Evolutionary conservation across 2,329 filamentous ascomycete species (phyloP), one percentile per base, ranked within the genome.

Genomic region (Pleurostoma richardsiae): DNA sequence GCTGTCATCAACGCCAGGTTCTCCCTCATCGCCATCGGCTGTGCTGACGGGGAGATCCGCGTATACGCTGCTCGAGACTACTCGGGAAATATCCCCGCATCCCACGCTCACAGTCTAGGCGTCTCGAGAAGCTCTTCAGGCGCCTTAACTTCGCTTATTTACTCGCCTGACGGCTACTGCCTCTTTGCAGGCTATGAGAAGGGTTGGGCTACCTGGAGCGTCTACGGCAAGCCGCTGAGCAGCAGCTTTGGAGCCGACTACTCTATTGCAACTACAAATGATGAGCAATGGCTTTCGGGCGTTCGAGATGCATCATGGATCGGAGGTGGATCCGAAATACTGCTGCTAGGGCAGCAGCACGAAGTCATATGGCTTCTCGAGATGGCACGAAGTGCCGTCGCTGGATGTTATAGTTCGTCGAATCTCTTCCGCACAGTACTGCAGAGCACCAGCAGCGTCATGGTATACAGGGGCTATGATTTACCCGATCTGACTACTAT

Each of bases 11-110:
- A 99, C 66, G 92, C 94, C 5, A 80, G 92, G 6, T 99, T 99
- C 64, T 99, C 94, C 1, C 74, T 99, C 7, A 85, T 99, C 52
- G 91, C 92, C 2, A 79, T 97, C 26, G 91, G 88, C 10, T 95
- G 90, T 57, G 74, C 72, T 8, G 85, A 89, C 62, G 90, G 92
- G 6, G 80, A 81, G 28, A 83, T 99, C 40, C 79, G 85, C 49
- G 86, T 97, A n/a, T 99, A 97, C 60, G 90, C 85, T 1, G 94
- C 90, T 30, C 85, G 87, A 61, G 94, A 99, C 63, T 97, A 99
- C 59, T 84, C 85, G 4, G 94, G 94, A 40, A 96, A 96, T 58
- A 90, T 99, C 45, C 88, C 90, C 4, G 70, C 87, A 10, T 97
- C 92, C 2, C 91, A 97, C 63, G 80, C 79, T 30, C 81, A 96